A percentile compares a stretch with the other conserved stretches of the same genome.
These are phyloP conservation scores for Chenopodium quinoa DNA, from an alignment of 148 eudicot genomes.

Conservation along the genomic window DNA sequence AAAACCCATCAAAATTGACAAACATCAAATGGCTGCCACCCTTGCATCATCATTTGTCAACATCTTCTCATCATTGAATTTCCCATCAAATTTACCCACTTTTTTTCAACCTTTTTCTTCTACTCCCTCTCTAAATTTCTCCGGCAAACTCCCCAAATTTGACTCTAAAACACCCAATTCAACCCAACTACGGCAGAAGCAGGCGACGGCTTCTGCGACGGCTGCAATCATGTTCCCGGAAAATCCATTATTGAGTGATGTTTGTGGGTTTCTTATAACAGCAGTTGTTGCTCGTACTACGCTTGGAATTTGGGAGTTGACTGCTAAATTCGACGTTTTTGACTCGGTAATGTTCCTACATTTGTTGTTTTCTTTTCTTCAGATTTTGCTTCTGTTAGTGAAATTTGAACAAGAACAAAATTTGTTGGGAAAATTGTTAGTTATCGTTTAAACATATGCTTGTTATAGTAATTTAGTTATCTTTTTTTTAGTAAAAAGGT, in stretches of 20 bases:
- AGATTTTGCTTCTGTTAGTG: background rate
- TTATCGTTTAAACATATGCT: too few species aligned
- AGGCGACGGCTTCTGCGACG: slow-evolving; percentile 5
- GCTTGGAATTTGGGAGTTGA: slow-evolving; percentile 15
- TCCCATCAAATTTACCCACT: background rate
- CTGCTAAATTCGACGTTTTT: slow-evolving; percentile 20
- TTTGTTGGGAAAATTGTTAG: too few species aligned
- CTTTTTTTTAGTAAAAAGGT: too few species aligned
- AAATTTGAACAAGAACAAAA: too few species aligned
- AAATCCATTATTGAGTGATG: background rate
- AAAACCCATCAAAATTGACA: too few species aligned
- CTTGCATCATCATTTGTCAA: background rate
- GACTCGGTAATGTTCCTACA: background rate
- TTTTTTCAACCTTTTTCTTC: background rate
- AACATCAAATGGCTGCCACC: too few species aligned
- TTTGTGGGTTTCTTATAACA: background rate
- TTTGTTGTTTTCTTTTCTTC: background rate
- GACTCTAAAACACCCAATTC: background rate
- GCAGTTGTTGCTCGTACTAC: slow-evolving; percentile 7
- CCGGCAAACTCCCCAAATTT: background rate
- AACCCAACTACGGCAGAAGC: background rate
- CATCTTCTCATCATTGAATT: background rate
- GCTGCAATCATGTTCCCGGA: slow-evolving; percentile 16
- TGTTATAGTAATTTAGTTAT: too few species aligned
- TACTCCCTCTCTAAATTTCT: background rate